Conservation (phyloP, 2,329 filamentous ascomycete species). For the Monilinia fructigena region DNA sequence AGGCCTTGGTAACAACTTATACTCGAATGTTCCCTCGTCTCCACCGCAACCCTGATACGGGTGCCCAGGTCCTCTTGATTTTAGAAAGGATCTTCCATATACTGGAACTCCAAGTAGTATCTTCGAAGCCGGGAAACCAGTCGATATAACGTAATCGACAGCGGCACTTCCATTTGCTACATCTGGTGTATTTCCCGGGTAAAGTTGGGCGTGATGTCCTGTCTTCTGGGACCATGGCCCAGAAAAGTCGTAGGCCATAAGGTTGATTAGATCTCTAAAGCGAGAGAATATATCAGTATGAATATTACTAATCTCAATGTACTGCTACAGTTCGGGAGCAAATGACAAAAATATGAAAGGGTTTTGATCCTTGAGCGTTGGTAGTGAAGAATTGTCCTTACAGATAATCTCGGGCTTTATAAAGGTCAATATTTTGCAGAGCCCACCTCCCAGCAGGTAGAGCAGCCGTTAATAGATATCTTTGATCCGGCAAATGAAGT, state of each 20-base stretch:
- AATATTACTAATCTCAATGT: not conserved
- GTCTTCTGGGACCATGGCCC: conserved; percentile 66
- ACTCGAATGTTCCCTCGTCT: conserved; percentile 71
- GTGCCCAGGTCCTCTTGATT: conserved; percentile 63
- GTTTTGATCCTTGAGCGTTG: not conserved
- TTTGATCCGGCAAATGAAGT: conserved; percentile 63
- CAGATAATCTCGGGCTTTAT: conserved; percentile 60
- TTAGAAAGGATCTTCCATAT: conserved; percentile 73
- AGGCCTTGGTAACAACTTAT: conserved; percentile 63
- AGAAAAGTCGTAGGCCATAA: conserved; percentile 79
- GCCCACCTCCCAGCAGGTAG: conserved; percentile 67
- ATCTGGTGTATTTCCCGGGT: conserved; percentile 51
- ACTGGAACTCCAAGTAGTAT: conserved; percentile 74
- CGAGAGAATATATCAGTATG: conserved; percentile 2
- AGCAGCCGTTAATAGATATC: conserved; percentile 69
- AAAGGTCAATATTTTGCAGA: conserved; percentile 67
- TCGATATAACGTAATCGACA: conserved; percentile 62
- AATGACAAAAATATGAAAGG: not conserved
- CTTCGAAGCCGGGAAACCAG: conserved; percentile 67
- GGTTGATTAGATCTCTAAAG: conserved; percentile 63
- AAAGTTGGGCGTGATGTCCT: conserved; percentile 76
- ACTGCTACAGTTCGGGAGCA: not conserved
- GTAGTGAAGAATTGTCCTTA: conserved; percentile 6
- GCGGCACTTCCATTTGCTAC: conserved; percentile 65
- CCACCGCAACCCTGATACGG: conserved; percentile 55